Evolutionary conservation across 129 eudicot species (phyloP).

Genomic region (Artemisia argyi): DNA sequence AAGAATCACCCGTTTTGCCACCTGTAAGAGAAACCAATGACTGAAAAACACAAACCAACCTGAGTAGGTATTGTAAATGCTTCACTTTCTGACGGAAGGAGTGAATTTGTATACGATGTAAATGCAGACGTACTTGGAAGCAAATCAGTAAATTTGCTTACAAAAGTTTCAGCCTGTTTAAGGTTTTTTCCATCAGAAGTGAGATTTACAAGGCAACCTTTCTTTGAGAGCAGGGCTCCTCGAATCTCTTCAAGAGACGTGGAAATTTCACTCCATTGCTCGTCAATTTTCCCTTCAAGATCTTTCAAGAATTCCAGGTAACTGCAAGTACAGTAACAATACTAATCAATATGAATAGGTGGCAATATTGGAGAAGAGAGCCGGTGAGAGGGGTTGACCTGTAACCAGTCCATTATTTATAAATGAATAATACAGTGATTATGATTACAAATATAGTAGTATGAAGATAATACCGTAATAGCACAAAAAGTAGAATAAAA

Average conservation of each 20-base stretch:
- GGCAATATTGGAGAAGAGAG: too few relatives aligned
- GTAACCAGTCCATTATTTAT: background rate
- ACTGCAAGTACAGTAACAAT: slow-evolving; percentile 43
- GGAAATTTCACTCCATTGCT: slow-evolving; percentile 77
- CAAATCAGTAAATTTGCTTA: slow-evolving; percentile 67
- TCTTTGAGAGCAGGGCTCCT: slow-evolving; percentile 58
- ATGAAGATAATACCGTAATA: background rate
- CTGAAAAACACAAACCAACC: background rate
- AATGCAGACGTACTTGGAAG: background rate
- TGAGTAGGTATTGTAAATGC: slow-evolving; percentile 74
- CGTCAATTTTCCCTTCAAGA: slow-evolving; percentile 84
- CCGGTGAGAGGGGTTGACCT: background rate
- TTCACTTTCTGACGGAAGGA: slow-evolving; percentile 69
- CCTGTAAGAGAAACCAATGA: slow-evolving; percentile 14
- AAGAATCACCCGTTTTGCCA: slow-evolving; percentile 2
- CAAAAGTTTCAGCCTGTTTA: slow-evolving; percentile 59
- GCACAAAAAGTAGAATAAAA: background rate
- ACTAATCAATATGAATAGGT: background rate
- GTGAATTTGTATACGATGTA: slow-evolving; percentile 16
- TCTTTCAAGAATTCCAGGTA: slow-evolving; percentile 71
- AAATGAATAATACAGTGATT: background rate
- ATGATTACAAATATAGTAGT: background rate
- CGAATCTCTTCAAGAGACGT: slow-evolving; percentile 95
- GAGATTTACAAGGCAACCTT: slow-evolving; percentile 81
- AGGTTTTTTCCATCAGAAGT: slow-evolving; percentile 93